A percentile compares a stretch with the other conserved stretches of the same genome.
phyloP scores from a whole-genome alignment of 2,329 filamentous ascomycete genomes.

The Claviceps africana region DNA sequence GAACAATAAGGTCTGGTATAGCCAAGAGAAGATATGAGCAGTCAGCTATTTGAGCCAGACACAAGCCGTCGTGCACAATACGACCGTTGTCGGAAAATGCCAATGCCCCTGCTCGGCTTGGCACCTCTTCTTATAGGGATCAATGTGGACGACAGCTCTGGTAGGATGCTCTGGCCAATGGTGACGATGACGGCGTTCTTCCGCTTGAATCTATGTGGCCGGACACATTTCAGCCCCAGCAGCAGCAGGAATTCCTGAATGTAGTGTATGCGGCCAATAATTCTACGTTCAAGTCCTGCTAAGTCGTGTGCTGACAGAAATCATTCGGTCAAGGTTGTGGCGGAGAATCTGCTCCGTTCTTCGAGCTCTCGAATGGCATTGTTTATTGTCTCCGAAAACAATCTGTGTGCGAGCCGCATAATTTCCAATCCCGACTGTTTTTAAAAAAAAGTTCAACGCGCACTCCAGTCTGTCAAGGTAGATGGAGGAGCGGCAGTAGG shows the following conservation, averaged over 20 bases:
- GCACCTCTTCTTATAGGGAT: not conserved
- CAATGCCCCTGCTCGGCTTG: not conserved
- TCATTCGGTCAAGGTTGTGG: not conserved
- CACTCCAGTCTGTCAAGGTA: not conserved
- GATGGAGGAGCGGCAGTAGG: not conserved
- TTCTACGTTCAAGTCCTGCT: not conserved
- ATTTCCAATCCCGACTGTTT: not conserved
- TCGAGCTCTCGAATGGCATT: not conserved
- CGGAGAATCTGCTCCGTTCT: not conserved
- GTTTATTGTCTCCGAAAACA: not conserved
- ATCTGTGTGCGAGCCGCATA: not conserved
- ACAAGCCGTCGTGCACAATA: not conserved
- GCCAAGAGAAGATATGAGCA: not conserved
- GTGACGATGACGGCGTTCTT: not conserved
- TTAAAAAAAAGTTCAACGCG: not conserved
- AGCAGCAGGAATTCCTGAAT: not conserved
- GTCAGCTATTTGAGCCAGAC: not conserved
- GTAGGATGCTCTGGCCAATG: not conserved
- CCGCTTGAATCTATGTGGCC: not conserved
- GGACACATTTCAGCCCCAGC: not conserved
- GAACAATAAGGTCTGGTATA: not conserved
- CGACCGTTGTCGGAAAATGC: not conserved
- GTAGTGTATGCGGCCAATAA: not conserved
- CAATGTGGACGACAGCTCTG: not conserved
- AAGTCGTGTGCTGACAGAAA: not conserved